Base-by-base conservation (phyloP, 2,329 filamentous ascomycete species). In the Aureobasidium namibiae region DNA sequence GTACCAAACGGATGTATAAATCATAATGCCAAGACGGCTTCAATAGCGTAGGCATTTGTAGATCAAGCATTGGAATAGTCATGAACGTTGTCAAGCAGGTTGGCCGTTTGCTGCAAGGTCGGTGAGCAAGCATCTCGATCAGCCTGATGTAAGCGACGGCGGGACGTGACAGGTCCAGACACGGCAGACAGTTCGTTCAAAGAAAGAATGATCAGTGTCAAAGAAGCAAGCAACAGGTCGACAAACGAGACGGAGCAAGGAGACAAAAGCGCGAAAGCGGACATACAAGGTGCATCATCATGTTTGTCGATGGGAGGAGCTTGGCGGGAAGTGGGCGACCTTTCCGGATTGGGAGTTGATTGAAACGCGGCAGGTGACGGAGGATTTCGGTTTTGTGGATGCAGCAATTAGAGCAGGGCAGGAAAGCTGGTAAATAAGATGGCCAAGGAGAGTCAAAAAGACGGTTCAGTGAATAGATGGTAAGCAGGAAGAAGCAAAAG, bases 381-480 rank as follows among this genome's bases (percentile, higher is more conserved):
- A 52, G 33, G 48, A 52, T 24, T 38, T 31, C 29, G 10, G 29
- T 31, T 31, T 31, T 38, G 13, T 26, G 14, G 48, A 23, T 52
- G 48, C 33, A 52, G 48, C 48, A 52, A 52, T 38, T n/a, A 52
- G 23, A 39, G 34, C 48, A 52, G 21, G 48, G 48, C 48, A 36
- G 48, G n/a, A n/a, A 26, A 9, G 29, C 33, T 38, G 48, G 48
- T 21, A 38, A 10, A 38, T 16, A 24, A 52, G 48, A 52, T 13
- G 48, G 21, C 33, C 31, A 18, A 34, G 23, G 34, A 52, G 48
- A 23, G 9, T 52, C 21, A 16, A 16, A 50, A 18, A 29, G 21
- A 24, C 4, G 39, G 21, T 42, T 29, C 14, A 29, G 34, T 33
- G 46, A 5, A 13, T 23, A 14, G 24, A 29, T 31, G 33, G 10